Percentiles rank a stretch among this genome's conserved stretches.
Conservation (phyloP, 73 alveolate genomes). For the Uronychia setigera region DNA sequence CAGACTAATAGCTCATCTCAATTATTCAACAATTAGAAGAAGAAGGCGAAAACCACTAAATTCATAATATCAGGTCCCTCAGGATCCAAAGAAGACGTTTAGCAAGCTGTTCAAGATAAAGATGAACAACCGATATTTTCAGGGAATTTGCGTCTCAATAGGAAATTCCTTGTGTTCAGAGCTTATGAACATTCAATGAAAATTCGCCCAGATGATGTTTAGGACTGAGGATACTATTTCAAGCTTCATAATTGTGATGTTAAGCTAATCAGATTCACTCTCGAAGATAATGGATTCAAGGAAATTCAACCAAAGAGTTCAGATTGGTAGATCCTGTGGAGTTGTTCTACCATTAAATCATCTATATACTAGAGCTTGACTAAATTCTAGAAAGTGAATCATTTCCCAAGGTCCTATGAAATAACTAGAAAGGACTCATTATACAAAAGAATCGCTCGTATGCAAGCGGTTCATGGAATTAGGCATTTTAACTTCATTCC, state of each 20-base stretch:
- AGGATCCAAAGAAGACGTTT: too few species aligned
- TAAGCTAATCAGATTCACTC: constrained; percentile 45
- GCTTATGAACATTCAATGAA: constrained; percentile 33
- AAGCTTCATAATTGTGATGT: constrained; percentile 37
- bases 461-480: constrained; percentile 73
- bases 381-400: constrained; percentile 51
- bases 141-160: too few species aligned
- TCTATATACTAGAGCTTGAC: constrained; percentile 30
- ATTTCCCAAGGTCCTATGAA: constrained; percentile 52
- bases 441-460: constrained; percentile 92
- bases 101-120: too few species aligned
- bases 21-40: too few species aligned
- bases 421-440: constrained; percentile 96
- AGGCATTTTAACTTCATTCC: constrained; percentile 84
- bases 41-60: too few species aligned
- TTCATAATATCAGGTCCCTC: too few species aligned
- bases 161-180: constrained; percentile 33
- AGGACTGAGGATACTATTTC: constrained; percentile 51
- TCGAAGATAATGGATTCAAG: constrained; percentile 63
- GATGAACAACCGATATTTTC: too few species aligned
- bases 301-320: constrained; percentile 42
- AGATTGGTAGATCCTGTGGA: constrained; percentile 59
- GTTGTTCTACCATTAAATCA: constrained; percentile 23
- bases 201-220: constrained; percentile 24
- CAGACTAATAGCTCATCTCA: too few species aligned